Conservation (phyloP, 139 green algal species). For the Diplosphaera chodatii region DNA sequence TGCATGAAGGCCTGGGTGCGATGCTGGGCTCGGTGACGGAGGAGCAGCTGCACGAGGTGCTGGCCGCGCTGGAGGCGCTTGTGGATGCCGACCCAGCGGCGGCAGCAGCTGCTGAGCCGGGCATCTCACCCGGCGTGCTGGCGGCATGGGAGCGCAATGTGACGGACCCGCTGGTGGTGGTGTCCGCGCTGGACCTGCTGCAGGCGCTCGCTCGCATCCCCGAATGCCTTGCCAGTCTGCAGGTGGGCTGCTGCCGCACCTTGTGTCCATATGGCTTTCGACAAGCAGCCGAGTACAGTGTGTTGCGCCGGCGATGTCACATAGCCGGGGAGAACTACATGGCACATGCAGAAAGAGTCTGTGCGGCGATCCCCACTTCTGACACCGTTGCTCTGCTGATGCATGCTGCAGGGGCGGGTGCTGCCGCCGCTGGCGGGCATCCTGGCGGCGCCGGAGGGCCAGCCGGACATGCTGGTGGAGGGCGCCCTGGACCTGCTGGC, state of each 20-base stretch:
- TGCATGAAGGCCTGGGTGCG: slow-evolving; percentile 27
- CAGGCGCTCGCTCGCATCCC: slow-evolving; percentile 35
- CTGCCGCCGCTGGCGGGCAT: slow-evolving; percentile 43
- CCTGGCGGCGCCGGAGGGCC: slow-evolving; percentile 12
- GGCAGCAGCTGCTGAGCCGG: slow-evolving; percentile 25
- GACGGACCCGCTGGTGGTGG: slow-evolving; percentile 59
- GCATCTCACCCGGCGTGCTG: slow-evolving; percentile 35
- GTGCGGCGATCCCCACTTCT: too few relatives aligned
- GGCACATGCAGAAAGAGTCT: too few relatives aligned
- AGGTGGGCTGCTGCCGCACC: too few relatives aligned
- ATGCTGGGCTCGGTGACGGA: slow-evolving; percentile 37
- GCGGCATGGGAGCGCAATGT: slow-evolving; percentile 50
- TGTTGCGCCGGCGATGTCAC: too few relatives aligned
- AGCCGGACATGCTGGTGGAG: slow-evolving; percentile 42
- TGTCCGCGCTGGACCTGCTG: slow-evolving; percentile 49
- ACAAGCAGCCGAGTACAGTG: too few relatives aligned
- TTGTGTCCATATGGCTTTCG: too few relatives aligned
- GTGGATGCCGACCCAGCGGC: slow-evolving; percentile 20
- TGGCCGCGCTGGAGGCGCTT: slow-evolving; percentile 57
- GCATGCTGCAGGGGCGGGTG: slow-evolving; percentile 21
- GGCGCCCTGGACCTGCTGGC: slow-evolving; percentile 54
- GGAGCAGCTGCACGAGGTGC: slow-evolving; percentile 65
- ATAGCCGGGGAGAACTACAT: too few relatives aligned
- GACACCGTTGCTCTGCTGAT: neutral
- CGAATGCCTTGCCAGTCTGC: slow-evolving; percentile 35